These are phyloP conservation scores for Calonectria ilicicola DNA, from an alignment of 2,329 filamentous ascomycete genomes.

Conservation along the genomic window DNA sequence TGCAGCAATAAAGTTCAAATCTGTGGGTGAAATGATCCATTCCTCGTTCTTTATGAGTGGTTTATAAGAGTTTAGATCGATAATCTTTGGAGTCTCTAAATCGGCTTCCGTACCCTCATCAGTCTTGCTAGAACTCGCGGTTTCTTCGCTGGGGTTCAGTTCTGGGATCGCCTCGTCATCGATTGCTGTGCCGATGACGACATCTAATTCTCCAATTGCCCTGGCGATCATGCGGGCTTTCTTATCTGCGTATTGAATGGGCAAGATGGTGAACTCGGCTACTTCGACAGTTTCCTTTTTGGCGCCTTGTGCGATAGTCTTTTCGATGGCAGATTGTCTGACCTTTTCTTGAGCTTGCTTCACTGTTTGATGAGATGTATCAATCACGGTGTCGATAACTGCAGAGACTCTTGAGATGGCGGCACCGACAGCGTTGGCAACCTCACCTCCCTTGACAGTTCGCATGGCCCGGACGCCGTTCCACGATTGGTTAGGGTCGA, in stretches of 20 bases:
- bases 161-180: neutral
- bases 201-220: slow-evolving; percentile 10
- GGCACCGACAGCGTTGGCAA: slow-evolving; percentile 63
- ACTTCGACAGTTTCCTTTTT: slow-evolving; percentile 11
- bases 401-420: slow-evolving; percentile 57
- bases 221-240: slow-evolving; percentile 17
- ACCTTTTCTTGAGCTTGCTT: slow-evolving; percentile 10
- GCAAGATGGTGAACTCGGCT: slow-evolving; percentile 19
- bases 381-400: slow-evolving; percentile 6
- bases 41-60: slow-evolving; percentile 39
- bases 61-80: slow-evolving; percentile 1
- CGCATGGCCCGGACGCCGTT: slow-evolving; percentile 52
- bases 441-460: slow-evolving; percentile 45
- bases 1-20: slow-evolving; percentile 58
- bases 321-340: slow-evolving; percentile 2
- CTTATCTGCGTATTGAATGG: slow-evolving; percentile 14
- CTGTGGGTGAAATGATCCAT: slow-evolving; percentile 59
- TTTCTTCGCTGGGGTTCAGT: neutral
- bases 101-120: neutral
- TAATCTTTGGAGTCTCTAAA: too few relatives aligned
- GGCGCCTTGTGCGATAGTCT: slow-evolving; percentile 15
- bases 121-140: neutral
- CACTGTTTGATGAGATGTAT: neutral
- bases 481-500: slow-evolving; percentile 49
- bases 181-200: neutral